phyloP scores from a whole-genome alignment of 83 land plant species.

The Isoetes engelmannii region DNA sequence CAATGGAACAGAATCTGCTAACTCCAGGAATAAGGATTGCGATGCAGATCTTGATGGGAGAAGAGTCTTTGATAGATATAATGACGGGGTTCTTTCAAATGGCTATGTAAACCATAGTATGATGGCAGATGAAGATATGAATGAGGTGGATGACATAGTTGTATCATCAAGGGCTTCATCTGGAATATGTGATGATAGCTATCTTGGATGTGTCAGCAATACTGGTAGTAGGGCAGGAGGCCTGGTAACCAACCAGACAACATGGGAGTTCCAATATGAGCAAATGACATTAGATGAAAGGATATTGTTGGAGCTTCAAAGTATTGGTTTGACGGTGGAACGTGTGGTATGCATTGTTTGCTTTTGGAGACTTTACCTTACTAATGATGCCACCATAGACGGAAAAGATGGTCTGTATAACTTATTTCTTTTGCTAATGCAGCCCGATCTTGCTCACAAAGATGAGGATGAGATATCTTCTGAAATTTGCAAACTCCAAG shows the following conservation, averaged over 20 bases:
- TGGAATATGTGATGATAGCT: too few species aligned
- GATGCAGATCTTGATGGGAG: constrained; percentile 37
- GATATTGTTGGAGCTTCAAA: constrained; percentile 69
- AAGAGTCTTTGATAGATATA: constrained; percentile 26
- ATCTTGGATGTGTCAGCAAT: too few species aligned
- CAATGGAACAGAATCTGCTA: neutral
- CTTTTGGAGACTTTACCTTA: neutral
- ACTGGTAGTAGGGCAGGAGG: too few species aligned
- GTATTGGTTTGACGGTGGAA: constrained; percentile 67
- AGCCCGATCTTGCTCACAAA: constrained; percentile 48
- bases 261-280: constrained; percentile 49
- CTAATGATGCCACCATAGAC: constrained; percentile 1
- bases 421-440: constrained; percentile 11
- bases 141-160: neutral
- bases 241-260: constrained; percentile 7
- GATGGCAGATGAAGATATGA: constrained; percentile 5
- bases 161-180: too few species aligned
- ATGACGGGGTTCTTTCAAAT: constrained; percentile 16
- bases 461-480: constrained; percentile 61
- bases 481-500: constrained; percentile 46
- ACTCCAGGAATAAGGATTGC: constrained; percentile 16
- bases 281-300: constrained; percentile 62
- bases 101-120: constrained; percentile 3
- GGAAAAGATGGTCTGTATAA: neutral
- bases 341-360: constrained; percentile 41